Conservation (phyloP, 2,329 filamentous ascomycete genomes). For the Sporothrix phasma region DNA sequence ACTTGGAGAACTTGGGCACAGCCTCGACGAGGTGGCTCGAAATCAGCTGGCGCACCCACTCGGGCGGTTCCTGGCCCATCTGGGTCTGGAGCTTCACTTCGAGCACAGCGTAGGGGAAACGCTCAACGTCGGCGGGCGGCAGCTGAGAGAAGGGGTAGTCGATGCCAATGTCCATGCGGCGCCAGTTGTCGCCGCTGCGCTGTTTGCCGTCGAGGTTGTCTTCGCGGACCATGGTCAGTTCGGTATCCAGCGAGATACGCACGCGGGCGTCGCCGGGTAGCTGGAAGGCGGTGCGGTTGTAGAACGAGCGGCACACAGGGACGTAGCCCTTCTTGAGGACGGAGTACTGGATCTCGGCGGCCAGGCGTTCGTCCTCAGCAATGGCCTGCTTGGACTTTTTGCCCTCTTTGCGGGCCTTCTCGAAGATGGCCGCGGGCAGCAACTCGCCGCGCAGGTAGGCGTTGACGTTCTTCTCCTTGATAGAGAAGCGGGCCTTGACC, state of each 20-base stretch:
- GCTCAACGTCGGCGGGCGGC: constrained; percentile 71
- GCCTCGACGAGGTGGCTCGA: constrained; percentile 92
- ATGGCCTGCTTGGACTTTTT: constrained; percentile 92
- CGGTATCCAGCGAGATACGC: constrained; percentile 91
- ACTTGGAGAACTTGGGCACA: constrained; percentile 99
- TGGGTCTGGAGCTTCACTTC: constrained; percentile 98
- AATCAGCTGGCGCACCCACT: constrained; percentile 92
- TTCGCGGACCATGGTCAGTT: constrained; percentile 88
- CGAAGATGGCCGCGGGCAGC: constrained; percentile 81
- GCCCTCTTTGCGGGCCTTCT: constrained; percentile 89
- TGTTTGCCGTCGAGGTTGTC: constrained; percentile 79
- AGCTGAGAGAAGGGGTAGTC: constrained; percentile 91
- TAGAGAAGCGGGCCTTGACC: constrained; percentile 88
- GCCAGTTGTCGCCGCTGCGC: constrained; percentile 82
- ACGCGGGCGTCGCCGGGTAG: constrained; percentile 92
- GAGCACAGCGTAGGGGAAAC: constrained; percentile 90
- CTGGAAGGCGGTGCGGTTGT: constrained; percentile 96
- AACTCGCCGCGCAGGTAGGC: constrained; percentile 76
- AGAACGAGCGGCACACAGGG: constrained; percentile 91
- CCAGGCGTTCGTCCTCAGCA: constrained; percentile 78
- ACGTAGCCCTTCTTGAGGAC: constrained; percentile 76
- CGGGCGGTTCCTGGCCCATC: constrained; percentile 84
- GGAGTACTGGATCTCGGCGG: constrained; percentile 87
- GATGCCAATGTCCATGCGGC: constrained; percentile 93
- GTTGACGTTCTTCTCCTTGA: constrained; percentile 98